These are phyloP conservation scores for Talaromyces trachyspermus DNA, from an alignment of 495 filamentous ascomycete genomes.

Conservation along the genomic window DNA sequence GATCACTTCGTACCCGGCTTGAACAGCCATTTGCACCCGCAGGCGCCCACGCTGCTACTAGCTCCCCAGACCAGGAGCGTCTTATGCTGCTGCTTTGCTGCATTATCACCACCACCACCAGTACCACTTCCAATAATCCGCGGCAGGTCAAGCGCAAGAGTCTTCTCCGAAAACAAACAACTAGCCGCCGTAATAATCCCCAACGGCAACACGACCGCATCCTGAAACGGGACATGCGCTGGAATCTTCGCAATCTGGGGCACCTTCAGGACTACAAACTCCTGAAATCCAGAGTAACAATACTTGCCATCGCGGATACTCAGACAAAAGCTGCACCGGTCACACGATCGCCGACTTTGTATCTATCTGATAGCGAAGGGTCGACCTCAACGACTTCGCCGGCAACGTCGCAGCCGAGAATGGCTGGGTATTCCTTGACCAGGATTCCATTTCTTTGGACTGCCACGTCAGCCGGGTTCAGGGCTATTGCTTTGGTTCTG, in stretches of 20 bases:
- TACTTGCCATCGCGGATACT: not conserved
- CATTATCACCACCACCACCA: too few relatives aligned
- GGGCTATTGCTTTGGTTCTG: not conserved
- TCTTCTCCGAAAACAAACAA: not conserved
- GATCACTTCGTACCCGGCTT: slow-evolving; percentile 51
- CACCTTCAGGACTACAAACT: slow-evolving; percentile 27
- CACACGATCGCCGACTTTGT: slow-evolving; percentile 19
- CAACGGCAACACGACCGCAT: slow-evolving; percentile 40
- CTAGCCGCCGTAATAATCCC: slow-evolving; percentile 10
- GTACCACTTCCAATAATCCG: too few relatives aligned
- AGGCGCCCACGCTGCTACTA: not conserved
- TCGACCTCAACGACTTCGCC: slow-evolving; percentile 31
- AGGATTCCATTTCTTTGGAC: not conserved
- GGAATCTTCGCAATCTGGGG: slow-evolving; percentile 17
- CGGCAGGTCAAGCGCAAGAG: not conserved
- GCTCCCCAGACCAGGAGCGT: slow-evolving; percentile 8
- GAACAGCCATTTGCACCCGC: slow-evolving; percentile 24
- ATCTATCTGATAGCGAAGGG: slow-evolving; percentile 15
- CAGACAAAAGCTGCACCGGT: slow-evolving; percentile 7
- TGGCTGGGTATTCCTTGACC: slow-evolving; percentile 10
- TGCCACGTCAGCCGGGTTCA: not conserved
- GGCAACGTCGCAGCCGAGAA: slow-evolving; percentile 41
- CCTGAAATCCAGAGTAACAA: slow-evolving; percentile 23
- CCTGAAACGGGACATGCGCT: slow-evolving; percentile 23
- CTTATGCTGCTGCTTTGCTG: not conserved